Evolutionary conservation across 1,139 yeast species (phyloP), one percentile per base, ranked within the genome.

Genomic region (Kluyveromyces sp.): DNA sequence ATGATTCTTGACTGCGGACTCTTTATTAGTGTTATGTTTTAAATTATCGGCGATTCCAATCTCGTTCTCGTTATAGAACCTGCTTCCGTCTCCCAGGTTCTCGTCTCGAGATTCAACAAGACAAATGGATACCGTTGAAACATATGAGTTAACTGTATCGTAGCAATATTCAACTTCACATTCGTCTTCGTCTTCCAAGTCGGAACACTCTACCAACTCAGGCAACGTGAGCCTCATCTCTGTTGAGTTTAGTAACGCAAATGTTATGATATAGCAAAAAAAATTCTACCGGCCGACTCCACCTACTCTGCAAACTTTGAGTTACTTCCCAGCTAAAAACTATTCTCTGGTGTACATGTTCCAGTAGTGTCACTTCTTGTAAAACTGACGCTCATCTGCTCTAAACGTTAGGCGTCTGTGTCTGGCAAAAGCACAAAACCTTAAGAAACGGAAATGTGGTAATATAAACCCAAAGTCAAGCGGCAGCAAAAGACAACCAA

Each of bases 121-220:
- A 3, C 17, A 34, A 4, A 32, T 20, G 9, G 41, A 38, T 15
- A 32, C 26, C 7, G 30, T 38, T 4, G 41, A 38, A n/a, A 29
- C 29, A 31, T 15, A 38, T 3, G 41, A 38, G 6, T 19, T 13
- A 16, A 29, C 16, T 3, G 35, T 31, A 11, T 31, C 7, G 19
- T 38, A 31, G 35, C 35, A 31, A 31, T 38, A 20, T 13, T 38
- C 41, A 13, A 31, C 26, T 6, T 22, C 36, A 7, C 19, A 20
- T 25, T 19, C 20, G 6, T 28, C 35, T 13, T 22, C 35, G 13
- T 38, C 36, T 18, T 28, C 32, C n/a, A 20, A 29, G n/a, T 38
- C 36, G 6, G 41, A 31, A 17, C 36, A 31, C 20, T 31, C 7
- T 3, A 38, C 15, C 34, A 38, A 20, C 18, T 31, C 41, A 13